These are phyloP conservation scores for Cercospora brassicicola DNA, from an alignment of 2,329 filamentous ascomycete genomes.

Conservation along the genomic window DNA sequence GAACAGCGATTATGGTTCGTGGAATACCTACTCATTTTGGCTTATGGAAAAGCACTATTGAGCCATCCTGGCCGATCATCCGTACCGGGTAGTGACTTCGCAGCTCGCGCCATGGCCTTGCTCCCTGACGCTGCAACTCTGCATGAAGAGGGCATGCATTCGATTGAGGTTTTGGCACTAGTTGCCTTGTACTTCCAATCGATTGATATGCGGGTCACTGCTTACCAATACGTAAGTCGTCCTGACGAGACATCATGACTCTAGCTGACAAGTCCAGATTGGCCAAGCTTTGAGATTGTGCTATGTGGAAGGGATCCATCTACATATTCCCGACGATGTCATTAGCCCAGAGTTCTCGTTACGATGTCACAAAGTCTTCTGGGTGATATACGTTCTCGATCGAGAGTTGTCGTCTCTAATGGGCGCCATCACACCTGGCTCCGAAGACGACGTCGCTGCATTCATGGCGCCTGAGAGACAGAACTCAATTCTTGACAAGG, in stretches of 20 bases:
- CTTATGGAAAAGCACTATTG: conserved; percentile 56
- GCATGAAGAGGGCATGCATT: conserved; percentile 16
- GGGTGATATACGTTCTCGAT: conserved; percentile 57
- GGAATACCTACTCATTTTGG: conserved; percentile 56
- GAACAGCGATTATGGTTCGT: conserved; percentile 51
- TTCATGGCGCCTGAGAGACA: conserved; percentile 11
- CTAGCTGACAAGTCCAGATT: conserved; percentile 36
- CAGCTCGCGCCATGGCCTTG: conserved; percentile 3
- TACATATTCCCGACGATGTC: conserved; percentile 13
- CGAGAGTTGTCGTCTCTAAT: conserved; percentile 57
- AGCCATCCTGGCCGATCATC: conserved; percentile 10
- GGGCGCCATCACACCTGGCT: conserved; percentile 53
- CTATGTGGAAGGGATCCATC: conserved; percentile 18
- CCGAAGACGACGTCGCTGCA: conserved; percentile 54
- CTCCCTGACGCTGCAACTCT: conserved; percentile 16
- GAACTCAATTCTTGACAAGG: conserved; percentile 11
- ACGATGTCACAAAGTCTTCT: conserved; percentile 54
- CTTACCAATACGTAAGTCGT: conserved; percentile 17
- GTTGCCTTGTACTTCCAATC: conserved; percentile 21
- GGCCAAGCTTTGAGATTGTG: conserved; percentile 51
- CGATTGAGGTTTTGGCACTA: conserved; percentile 18
- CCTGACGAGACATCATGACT: background rate
- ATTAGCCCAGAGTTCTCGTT: conserved; percentile 12
- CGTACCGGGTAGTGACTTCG: conserved; percentile 42
- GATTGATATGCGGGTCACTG: conserved; percentile 22